A percentile compares a stretch with the other conserved stretches of the same genome.
Evolutionary conservation across 176 grass and related monocot genomes (phyloP).

Genomic region (Musa schizocarpa): DNA sequence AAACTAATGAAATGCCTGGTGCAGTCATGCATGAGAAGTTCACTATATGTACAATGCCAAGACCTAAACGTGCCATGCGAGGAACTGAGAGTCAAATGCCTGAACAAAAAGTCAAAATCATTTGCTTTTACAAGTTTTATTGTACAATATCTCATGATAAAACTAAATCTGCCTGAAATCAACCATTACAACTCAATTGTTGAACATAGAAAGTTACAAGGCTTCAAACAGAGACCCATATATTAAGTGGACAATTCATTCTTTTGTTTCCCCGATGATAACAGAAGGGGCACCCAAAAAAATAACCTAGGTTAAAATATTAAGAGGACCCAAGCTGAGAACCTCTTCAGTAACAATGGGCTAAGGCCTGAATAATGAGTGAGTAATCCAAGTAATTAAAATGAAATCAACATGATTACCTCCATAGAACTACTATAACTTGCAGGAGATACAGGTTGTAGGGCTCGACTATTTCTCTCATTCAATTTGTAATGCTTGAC

Average conservation of each 20-base stretch:
- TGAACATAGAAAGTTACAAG: neutral
- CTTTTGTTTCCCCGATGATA: neutral
- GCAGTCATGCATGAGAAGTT: neutral
- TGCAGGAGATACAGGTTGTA: conserved; percentile 46
- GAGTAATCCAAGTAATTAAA: neutral
- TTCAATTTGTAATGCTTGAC: conserved; percentile 54
- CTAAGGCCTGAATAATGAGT: neutral
- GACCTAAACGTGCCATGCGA: too few species aligned
- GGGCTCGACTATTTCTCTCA: conserved; percentile 34
- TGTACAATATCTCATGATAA: too few species aligned
- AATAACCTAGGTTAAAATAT: neutral
- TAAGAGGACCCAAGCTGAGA: neutral
- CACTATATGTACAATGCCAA: too few species aligned
- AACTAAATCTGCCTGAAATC: too few species aligned
- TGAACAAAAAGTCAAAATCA: neutral
- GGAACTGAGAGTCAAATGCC: neutral
- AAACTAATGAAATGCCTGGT: neutral
- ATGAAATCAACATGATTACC: conserved; percentile 29
- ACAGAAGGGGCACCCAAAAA: neutral
- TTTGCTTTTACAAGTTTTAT: too few species aligned
- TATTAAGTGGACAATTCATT: neutral
- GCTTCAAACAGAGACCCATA: neutral
- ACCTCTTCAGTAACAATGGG: neutral
- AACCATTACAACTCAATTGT: neutral
- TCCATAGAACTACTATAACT: conserved; percentile 79